These are phyloP conservation scores for Colletotrichum graminicola DNA, from an alignment of 2,329 filamentous ascomycete genomes.

Conservation along the genomic window DNA sequence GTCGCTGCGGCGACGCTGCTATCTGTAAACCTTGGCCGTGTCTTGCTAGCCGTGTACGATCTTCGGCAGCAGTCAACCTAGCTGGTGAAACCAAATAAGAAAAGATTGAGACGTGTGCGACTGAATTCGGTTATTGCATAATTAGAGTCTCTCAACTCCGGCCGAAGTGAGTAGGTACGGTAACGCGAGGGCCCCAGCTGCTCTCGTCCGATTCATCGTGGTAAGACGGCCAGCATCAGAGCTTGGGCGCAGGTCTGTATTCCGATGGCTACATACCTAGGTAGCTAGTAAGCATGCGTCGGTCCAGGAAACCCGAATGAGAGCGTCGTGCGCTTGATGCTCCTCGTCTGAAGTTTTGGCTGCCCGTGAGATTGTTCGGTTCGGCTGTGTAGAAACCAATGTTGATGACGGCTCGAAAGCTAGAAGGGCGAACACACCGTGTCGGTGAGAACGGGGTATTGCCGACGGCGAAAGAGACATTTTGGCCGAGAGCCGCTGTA, in stretches of 20 bases:
- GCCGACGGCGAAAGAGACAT: conserved; percentile 27
- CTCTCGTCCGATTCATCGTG: conserved; percentile 3
- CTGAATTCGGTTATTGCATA: background rate
- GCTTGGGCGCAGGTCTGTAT: background rate
- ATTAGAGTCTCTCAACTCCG: background rate
- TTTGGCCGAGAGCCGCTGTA: conserved; percentile 28
- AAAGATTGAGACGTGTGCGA: no score
- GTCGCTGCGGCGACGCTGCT: conserved; percentile 15
- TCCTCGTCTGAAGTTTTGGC: background rate
- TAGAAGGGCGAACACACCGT: background rate
- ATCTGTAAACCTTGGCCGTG: background rate
- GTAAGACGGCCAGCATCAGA: background rate
- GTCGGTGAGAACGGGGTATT: conserved; percentile 11
- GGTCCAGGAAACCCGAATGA: background rate
- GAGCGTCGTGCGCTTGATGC: background rate
- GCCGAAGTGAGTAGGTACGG: background rate
- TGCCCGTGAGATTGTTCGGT: background rate
- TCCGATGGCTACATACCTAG: conserved; percentile 7
- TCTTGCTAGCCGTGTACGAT: background rate
- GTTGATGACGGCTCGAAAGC: background rate
- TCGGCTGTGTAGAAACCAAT: background rate
- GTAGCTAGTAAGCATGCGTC: background rate
- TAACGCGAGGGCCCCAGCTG: background rate
- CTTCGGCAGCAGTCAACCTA: background rate
- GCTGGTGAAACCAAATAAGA: background rate